Percentiles rank a stretch among this genome's conserved stretches.
These are phyloP conservation scores for Nigrograna mackinnonii DNA, from an alignment of 2,329 filamentous ascomycete genomes.

Conservation along the genomic window DNA sequence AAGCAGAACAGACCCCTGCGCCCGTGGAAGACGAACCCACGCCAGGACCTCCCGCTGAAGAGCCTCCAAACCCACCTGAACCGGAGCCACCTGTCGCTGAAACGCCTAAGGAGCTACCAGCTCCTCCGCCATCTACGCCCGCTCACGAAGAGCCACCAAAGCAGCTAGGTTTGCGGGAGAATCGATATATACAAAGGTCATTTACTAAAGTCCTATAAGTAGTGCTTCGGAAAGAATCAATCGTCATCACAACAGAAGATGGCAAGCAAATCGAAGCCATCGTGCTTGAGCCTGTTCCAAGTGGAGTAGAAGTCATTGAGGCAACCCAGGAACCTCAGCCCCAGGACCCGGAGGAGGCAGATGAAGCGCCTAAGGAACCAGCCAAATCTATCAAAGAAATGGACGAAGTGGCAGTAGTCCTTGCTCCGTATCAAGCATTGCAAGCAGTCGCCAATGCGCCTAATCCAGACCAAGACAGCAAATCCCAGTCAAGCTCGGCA, in stretches of 20 bases:
- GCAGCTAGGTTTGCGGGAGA: conserved; percentile 9
- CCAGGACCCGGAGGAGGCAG: not conserved
- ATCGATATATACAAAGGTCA: no score
- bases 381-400: conserved; percentile 1
- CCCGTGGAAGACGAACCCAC: not conserved
- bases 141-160: conserved; percentile 12
- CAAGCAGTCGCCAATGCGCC: no score
- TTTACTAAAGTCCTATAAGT: not conserved
- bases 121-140: conserved; percentile 16
- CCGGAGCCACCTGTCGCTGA: no score
- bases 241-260: conserved; percentile 16
- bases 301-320: conserved; percentile 9
- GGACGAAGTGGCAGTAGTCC: no score
- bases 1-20: conserved; percentile 3
- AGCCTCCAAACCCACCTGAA: no score
- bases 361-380: no score
- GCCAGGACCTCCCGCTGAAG: no score
- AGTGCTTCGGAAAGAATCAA: conserved; percentile 11
- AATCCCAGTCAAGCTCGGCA: no score
- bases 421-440: no score
- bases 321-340: conserved; percentile 2
- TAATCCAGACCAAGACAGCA: no score
- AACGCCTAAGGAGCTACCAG: conserved; percentile 12
- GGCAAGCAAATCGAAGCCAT: conserved; percentile 9
- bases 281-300: conserved; percentile 5